Evolutionary conservation across 2,329 filamentous ascomycete genomes (phyloP).

Genomic region (Hypoxylon sp.): DNA sequence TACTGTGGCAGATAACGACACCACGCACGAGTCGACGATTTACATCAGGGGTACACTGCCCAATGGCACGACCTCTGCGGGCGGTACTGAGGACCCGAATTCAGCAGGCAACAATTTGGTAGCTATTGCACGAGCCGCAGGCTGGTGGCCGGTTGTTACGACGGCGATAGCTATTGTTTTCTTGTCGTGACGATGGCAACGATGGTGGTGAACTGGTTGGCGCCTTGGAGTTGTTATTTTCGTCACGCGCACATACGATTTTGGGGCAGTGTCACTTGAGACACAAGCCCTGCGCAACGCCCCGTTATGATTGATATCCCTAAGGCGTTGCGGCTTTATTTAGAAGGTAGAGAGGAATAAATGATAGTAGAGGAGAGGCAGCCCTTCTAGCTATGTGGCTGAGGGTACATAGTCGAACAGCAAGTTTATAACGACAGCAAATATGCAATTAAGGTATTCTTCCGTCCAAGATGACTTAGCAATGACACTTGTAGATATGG

Average conservation of each 20-base stretch:
- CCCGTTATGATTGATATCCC: constrained; percentile 17
- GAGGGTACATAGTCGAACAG: neutral
- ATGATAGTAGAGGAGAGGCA: neutral
- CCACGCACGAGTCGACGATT: constrained; percentile 69
- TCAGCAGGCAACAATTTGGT: constrained; percentile 55
- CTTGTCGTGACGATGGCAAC: constrained; percentile 53
- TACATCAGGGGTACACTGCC: constrained; percentile 83
- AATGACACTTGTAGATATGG: neutral
- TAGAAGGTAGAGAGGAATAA: neutral
- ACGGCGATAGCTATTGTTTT: constrained; percentile 63
- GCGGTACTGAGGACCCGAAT: constrained; percentile 60
- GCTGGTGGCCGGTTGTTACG: constrained; percentile 66
- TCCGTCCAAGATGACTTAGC: neutral
- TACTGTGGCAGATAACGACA: constrained; percentile 73
- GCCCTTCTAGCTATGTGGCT: neutral
- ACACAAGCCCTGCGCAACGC: constrained; percentile 4
- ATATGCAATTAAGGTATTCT: neutral
- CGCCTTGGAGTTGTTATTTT: constrained; percentile 1
- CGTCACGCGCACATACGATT: constrained; percentile 12
- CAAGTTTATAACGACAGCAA: neutral
- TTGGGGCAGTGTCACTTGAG: neutral
- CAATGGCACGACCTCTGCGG: constrained; percentile 73
- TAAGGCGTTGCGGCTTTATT: constrained; percentile 7
- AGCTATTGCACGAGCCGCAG: constrained; percentile 58
- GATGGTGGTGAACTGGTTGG: too few species aligned